These are phyloP conservation scores for Fusarium sublunatum DNA, from an alignment of 2,329 filamentous ascomycete species.

Conservation along the genomic window DNA sequence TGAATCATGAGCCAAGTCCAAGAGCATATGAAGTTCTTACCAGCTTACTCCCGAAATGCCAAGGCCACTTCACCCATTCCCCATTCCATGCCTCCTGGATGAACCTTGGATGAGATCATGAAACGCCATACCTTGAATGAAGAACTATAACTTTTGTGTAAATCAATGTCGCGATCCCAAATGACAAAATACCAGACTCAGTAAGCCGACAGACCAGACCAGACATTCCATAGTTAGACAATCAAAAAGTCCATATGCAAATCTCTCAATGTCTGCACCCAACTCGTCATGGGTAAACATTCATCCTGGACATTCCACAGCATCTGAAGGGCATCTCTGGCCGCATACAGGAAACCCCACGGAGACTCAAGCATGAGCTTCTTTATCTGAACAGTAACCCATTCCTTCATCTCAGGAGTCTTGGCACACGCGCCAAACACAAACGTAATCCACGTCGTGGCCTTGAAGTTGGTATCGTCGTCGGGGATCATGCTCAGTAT, in stretches of 20 bases:
- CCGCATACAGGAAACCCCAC: constrained; percentile 62
- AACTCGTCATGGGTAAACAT: constrained; percentile 49
- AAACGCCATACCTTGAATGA: background rate
- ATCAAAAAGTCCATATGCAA: constrained; percentile 58
- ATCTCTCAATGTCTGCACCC: constrained; percentile 59
- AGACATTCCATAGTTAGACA: constrained; percentile 40
- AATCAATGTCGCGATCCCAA: too few relatives aligned
- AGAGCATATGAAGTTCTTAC: background rate
- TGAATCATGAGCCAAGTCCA: constrained; percentile 6
- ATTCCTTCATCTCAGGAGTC: constrained; percentile 56
- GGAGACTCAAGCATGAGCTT: constrained; percentile 56
- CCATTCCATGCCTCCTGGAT: background rate
- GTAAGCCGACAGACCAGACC: background rate
- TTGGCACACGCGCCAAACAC: constrained; percentile 64
- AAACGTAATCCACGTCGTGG: constrained; percentile 67
- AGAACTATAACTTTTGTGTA: background rate
- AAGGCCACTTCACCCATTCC: background rate
- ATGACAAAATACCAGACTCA: too few relatives aligned
- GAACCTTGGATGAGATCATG: background rate
- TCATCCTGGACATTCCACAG: constrained; percentile 57
- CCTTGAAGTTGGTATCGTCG: constrained; percentile 65
- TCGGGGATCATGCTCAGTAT: constrained; percentile 61
- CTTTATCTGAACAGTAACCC: constrained; percentile 60
- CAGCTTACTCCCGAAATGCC: constrained; percentile 2
- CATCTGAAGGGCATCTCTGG: constrained; percentile 57